These are phyloP conservation scores for Setaria viridis DNA, from an alignment of 202 grass and related monocot genomes.

Conservation along the genomic window DNA sequence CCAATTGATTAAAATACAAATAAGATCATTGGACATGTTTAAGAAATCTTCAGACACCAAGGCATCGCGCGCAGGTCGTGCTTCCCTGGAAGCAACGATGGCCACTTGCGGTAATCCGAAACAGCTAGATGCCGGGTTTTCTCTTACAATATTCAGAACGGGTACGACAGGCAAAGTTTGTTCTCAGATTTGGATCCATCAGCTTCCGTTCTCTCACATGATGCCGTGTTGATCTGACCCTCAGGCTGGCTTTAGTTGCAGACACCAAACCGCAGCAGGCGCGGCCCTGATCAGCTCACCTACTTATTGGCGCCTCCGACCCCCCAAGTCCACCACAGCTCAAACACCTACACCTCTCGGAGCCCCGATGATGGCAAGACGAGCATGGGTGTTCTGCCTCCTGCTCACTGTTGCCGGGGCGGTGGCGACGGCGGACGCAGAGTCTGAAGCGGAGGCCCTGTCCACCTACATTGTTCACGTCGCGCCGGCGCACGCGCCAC, in stretches of 20 bases:
- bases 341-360: background rate
- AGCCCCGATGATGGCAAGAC: slow-evolving; percentile 1
- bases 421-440: too few species aligned
- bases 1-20: too few species aligned
- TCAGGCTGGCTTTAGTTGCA: too few species aligned
- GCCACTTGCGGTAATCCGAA: background rate
- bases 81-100: background rate
- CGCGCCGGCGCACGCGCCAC: background rate
- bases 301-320: background rate
- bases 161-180: background rate
- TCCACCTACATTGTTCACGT: slow-evolving; percentile 28
- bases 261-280: background rate
- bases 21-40: background rate
- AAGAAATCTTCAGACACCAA: background rate
- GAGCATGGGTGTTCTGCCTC: background rate
- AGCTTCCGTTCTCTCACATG: background rate
- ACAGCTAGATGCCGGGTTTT: background rate
- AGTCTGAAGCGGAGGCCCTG: background rate
- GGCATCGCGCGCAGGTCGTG: background rate
- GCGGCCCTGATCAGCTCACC: background rate
- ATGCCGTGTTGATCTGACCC: background rate
- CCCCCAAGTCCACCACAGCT: background rate
- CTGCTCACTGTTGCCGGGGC: background rate
- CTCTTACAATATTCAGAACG: background rate
- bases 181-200: background rate